A percentile compares a stretch with the other conserved stretches of the same genome.
These are phyloP conservation scores for Metarhizium guizhouense DNA, from an alignment of 2,329 filamentous ascomycete species.

Conservation along the genomic window DNA sequence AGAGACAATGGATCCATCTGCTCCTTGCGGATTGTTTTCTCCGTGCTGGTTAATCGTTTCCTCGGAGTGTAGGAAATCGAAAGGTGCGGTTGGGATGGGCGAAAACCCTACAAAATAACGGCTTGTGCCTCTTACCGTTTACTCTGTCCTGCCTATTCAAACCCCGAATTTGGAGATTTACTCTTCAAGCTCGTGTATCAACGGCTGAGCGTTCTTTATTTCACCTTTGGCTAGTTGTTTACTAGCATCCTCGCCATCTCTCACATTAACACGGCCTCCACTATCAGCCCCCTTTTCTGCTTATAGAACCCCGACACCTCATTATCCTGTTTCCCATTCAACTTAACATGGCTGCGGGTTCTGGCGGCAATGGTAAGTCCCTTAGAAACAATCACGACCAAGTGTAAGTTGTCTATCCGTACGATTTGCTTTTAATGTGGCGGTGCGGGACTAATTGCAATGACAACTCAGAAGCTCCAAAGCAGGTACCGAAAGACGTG, in stretches of 20 bases:
- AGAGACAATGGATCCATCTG: neutral
- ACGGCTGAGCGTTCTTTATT: neutral
- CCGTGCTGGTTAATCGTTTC: neutral
- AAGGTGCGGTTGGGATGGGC: neutral
- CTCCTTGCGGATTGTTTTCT: neutral
- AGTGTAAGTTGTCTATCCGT: neutral
- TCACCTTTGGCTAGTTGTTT: neutral
- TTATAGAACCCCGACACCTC: neutral
- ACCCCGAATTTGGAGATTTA: neutral
- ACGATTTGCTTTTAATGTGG: neutral
- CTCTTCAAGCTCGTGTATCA: neutral
- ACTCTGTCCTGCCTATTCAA: neutral
- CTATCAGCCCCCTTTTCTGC: neutral
- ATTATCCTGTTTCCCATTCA: neutral
- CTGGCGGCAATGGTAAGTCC: neutral
- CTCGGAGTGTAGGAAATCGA: neutral
- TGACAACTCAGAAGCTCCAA: neutral
- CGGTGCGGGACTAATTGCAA: neutral
- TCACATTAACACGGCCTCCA: neutral
- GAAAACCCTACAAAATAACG: neutral
- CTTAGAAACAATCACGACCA: neutral
- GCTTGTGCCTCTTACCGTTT: neutral
- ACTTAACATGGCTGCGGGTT: neutral
- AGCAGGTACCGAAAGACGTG: neutral
- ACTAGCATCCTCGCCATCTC: neutral